Conservation (phyloP, 2,329 filamentous ascomycete species). For the Epichloe sibirici region DNA sequence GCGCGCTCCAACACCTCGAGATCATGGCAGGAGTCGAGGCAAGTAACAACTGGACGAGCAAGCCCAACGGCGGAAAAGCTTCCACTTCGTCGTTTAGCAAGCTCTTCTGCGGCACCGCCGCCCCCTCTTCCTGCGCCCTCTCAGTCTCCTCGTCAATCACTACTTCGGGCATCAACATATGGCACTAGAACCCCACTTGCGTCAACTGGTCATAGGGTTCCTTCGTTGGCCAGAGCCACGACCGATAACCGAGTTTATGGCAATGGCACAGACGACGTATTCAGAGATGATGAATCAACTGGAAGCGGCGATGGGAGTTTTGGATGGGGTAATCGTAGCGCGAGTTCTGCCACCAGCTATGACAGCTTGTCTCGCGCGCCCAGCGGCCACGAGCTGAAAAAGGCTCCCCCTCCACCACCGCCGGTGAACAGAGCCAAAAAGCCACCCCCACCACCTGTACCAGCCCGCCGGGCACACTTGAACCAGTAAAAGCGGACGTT, state of each 20-base stretch:
- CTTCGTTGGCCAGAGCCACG: slow-evolving; percentile 32
- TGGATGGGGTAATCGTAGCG: slow-evolving; percentile 36
- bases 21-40: slow-evolving; percentile 24
- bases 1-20: slow-evolving; percentile 37
- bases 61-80: slow-evolving; percentile 25
- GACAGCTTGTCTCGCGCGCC: slow-evolving; percentile 29
- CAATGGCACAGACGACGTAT: slow-evolving; percentile 30
- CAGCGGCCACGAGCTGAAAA: slow-evolving; percentile 29
- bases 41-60: background rate
- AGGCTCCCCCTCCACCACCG: slow-evolving; percentile 42
- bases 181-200: slow-evolving; percentile 6
- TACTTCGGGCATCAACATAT: slow-evolving; percentile 2
- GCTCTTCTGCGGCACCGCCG: slow-evolving; percentile 18
- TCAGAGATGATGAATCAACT: slow-evolving; percentile 38
- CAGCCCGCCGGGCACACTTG: slow-evolving; percentile 18
- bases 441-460: slow-evolving; percentile 24
- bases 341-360: slow-evolving; percentile 44
- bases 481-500: slow-evolving; percentile 3
- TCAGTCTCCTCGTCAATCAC: slow-evolving; percentile 7
- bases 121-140: slow-evolving; percentile 23
- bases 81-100: slow-evolving; percentile 28
- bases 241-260: slow-evolving; percentile 21
- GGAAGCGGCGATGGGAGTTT: slow-evolving; percentile 39
- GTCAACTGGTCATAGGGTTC: slow-evolving; percentile 14
- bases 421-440: slow-evolving; percentile 34